These are phyloP conservation scores for Helotiales sp. DNA, from an alignment of 2,329 filamentous ascomycete species.

Conservation along the genomic window DNA sequence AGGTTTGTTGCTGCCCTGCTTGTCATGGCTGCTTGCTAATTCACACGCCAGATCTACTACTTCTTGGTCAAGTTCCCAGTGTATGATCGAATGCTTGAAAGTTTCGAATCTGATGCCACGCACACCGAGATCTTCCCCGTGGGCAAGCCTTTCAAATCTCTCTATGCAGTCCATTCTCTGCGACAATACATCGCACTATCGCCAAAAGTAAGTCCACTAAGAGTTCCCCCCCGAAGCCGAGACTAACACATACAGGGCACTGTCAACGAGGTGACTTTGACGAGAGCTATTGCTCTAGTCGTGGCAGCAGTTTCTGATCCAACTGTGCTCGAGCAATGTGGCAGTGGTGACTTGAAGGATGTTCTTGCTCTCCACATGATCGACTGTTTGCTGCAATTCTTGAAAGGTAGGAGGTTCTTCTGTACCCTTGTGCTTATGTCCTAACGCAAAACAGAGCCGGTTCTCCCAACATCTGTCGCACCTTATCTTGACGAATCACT, in stretches of 20 bases:
- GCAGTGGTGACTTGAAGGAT: slow-evolving; percentile 52
- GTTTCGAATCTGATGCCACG: slow-evolving; percentile 60
- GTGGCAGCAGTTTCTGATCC: slow-evolving; percentile 65
- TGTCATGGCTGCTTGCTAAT: background rate
- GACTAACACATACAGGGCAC: slow-evolving; percentile 31
- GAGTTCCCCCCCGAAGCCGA: slow-evolving; percentile 14
- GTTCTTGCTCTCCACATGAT: slow-evolving; percentile 59
- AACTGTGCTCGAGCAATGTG: slow-evolving; percentile 54
- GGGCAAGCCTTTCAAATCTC: slow-evolving; percentile 71
- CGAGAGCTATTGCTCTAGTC: slow-evolving; percentile 56
- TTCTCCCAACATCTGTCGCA: slow-evolving; percentile 42
- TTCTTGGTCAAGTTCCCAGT: slow-evolving; percentile 75
- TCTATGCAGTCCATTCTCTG: slow-evolving; percentile 75
- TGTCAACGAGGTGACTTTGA: slow-evolving; percentile 46
- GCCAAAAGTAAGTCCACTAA: slow-evolving; percentile 35
- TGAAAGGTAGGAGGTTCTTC: slow-evolving; percentile 53
- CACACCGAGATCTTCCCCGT: slow-evolving; percentile 69
- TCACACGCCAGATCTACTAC: slow-evolving; percentile 63
- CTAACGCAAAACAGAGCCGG: slow-evolving; percentile 45
- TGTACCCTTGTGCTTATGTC: slow-evolving; percentile 20
- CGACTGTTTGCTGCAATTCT: slow-evolving; percentile 58
- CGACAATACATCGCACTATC: slow-evolving; percentile 58
- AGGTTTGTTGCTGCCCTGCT: slow-evolving; percentile 53
- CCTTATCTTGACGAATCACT: slow-evolving; percentile 44
- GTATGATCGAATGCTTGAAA: slow-evolving; percentile 63